Percentiles rank a stretch among this genome's conserved stretches.
Conservation (phyloP, 768 basidiomycete species). For the Daedaleopsis nitida region DNA sequence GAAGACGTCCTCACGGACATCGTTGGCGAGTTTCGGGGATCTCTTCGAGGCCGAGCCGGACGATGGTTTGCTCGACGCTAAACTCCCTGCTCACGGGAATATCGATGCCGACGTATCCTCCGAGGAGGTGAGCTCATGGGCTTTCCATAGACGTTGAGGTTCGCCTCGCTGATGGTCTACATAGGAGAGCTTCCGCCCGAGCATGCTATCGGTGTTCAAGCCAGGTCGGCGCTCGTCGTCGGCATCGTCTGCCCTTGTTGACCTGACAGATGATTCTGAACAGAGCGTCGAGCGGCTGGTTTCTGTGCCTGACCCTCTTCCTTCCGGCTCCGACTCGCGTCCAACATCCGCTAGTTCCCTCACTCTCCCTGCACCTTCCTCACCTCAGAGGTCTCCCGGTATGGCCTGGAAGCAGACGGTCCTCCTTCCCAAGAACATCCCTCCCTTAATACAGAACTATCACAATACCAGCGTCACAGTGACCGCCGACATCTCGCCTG, state of each 20-base stretch:
- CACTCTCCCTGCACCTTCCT: slow-evolving; percentile 8
- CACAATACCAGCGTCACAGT: slow-evolving; percentile 16
- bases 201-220: slow-evolving; percentile 18
- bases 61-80: not conserved
- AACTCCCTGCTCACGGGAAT: slow-evolving; percentile 5
- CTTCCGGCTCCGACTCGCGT: slow-evolving; percentile 9
- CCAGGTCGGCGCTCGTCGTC: slow-evolving; percentile 18
- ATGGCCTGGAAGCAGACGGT: slow-evolving; percentile 29
- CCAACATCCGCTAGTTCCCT: slow-evolving; percentile 11
- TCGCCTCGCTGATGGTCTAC: slow-evolving; percentile 9
- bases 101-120: slow-evolving; percentile 19
- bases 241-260: slow-evolving; percentile 17
- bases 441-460: slow-evolving; percentile 6
- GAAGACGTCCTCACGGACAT: slow-evolving; percentile 9
- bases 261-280: slow-evolving; percentile 24
- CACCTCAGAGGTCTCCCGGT: slow-evolving; percentile 24
- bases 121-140: slow-evolving; percentile 20
- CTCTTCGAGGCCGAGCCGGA: slow-evolving; percentile 18
- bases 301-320: slow-evolving; percentile 15
- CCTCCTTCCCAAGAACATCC: slow-evolving; percentile 20
- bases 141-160: slow-evolving; percentile 10
- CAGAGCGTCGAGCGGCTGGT: slow-evolving; percentile 28
- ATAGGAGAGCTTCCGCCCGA: slow-evolving; percentile 21
- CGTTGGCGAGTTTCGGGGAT: slow-evolving; percentile 12
- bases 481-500: slow-evolving; percentile 19